Base-by-base conservation (phyloP, 306 rosid genomes). In the Trifolium dubium region DNA sequence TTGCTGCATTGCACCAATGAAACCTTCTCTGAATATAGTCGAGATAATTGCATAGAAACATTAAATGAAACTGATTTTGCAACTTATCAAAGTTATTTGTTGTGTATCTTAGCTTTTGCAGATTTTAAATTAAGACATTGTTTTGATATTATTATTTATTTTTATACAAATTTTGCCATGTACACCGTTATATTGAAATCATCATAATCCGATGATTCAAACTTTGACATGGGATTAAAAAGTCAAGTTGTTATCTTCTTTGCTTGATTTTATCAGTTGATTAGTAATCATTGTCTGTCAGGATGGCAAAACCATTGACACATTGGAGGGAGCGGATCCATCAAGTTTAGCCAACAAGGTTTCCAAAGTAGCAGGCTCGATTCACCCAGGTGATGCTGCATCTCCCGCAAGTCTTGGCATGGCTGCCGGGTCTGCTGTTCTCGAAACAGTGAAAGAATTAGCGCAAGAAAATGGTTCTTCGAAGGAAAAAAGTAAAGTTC, bases 241-340 rank as follows among this genome's bases (percentile, higher is more conserved):
- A 46, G 29, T 54, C 40, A 43, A 60, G 14, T 32, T 59, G 54
- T 43, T 65, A 23, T 35, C 19, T 60, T 37, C 59, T 56, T 55
- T 71, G 18, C 37, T 32, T 17, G 80, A 41, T 63, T 74, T 71
- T 71, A 35, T 14, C 49, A 43, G 34, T 44, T 78, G 50, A 70
- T 67, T 46, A 8, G 61, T 69, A 74, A 50, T 74, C 56, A 8
- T 55, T 81, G 51, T 65, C 49, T 70, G 40, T 77, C 88, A 94
- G 99, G 88, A 86, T 86, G 97, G 99, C 63, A 88, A 92, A 82
- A 83, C 88, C 69, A 69, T 84, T 44, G 92, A 91, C 85, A 83
- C 92, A 68, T 83, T 94, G 83, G 99, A 94, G 87, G 99, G 97
- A 51, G 97, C 99, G 17, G 97, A 94, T 86, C 99, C 99, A 10